Base-by-base conservation (phyloP, 2,329 filamentous ascomycete genomes). In the Cadophora sp. region DNA sequence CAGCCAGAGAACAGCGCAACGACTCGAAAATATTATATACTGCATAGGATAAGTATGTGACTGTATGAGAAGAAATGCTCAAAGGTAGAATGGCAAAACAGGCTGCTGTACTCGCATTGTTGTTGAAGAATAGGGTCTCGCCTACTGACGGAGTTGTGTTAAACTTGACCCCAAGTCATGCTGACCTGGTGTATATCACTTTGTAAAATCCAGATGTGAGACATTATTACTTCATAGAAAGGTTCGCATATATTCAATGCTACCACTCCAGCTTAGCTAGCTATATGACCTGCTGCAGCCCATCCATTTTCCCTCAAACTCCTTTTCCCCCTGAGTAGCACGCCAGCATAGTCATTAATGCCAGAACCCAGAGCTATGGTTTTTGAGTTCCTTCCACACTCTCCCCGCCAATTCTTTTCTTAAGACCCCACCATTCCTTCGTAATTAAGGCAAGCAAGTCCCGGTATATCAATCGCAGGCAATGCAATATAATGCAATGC, bases 221-320 rank as follows among this genome's bases (percentile, higher is more conserved):
- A 16, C 40, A 3, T 16, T 6, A 2, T 43, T 19, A 6, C 2
- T 22, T 48, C 43, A 22, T 48, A 48, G 50, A 58, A 58, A 34
- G 31, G 55, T 31, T 59, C 56, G 56, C 56, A 59, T 59, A 34
- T 59, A 59, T 59, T 59, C 56, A 59, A 59, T 43, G 31, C 56
- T 40, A 59, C 56, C 56, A 59, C 56, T 59, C 56, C 56, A 59
- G 56, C n/a, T n/a, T 59, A 59, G 22, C 56, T 59, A 59, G 31
- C 34, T 43, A 59, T 59, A 59, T 58, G 56, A 59, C 12, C 22
- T 26, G 31, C 24, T 37, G 11, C 56, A 14, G 19, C 27, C 22
- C 31, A 59, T 24, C 34, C 31, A 14, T 58, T n/a, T 40, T 6
- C 19, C 19, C 11, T 58, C 14, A 43, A 14, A 43, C 40, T 58